These are phyloP conservation scores for Apiotrichum veenhuisii DNA, from an alignment of 1,284 basidiomycete species.

Conservation along the genomic window DNA sequence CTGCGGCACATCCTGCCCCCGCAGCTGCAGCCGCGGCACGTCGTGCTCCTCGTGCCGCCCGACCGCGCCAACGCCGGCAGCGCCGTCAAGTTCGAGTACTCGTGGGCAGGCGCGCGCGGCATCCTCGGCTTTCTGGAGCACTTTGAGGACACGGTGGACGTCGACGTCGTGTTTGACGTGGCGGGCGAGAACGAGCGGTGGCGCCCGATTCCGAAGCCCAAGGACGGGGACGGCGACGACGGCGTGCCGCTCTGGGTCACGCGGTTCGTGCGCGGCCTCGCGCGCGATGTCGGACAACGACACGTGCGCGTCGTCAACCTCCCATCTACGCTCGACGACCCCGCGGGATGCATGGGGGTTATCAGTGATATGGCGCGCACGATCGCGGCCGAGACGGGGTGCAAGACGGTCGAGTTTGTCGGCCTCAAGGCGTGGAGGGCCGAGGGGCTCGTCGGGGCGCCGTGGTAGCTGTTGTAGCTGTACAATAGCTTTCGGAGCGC, in stretches of 20 bases:
- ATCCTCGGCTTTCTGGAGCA: background rate
- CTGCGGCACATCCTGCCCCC: background rate
- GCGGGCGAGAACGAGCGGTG: background rate
- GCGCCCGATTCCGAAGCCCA: background rate
- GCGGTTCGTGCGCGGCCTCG: background rate
- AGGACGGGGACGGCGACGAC: background rate
- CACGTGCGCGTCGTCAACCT: background rate
- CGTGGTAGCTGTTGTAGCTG: background rate
- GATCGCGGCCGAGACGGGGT: background rate
- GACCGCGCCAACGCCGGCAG: slow-evolving; percentile 13
- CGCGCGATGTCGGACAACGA: background rate
- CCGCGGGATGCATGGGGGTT: background rate
- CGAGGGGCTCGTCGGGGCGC: background rate
- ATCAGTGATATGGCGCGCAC: background rate
- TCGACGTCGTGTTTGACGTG: background rate
- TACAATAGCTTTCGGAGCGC: too few species aligned
- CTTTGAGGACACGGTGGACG: background rate
- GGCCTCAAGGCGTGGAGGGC: background rate
- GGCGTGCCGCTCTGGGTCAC: background rate
- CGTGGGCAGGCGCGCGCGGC: background rate
- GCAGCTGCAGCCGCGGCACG: background rate
- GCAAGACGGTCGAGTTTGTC: background rate
- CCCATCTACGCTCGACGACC: background rate
- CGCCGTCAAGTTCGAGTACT: slow-evolving; percentile 12
- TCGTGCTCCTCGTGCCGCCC: slow-evolving; percentile 4